These are phyloP conservation scores for Schrenkiella parvula DNA, from an alignment of 345 rosid genomes.

Conservation along the genomic window DNA sequence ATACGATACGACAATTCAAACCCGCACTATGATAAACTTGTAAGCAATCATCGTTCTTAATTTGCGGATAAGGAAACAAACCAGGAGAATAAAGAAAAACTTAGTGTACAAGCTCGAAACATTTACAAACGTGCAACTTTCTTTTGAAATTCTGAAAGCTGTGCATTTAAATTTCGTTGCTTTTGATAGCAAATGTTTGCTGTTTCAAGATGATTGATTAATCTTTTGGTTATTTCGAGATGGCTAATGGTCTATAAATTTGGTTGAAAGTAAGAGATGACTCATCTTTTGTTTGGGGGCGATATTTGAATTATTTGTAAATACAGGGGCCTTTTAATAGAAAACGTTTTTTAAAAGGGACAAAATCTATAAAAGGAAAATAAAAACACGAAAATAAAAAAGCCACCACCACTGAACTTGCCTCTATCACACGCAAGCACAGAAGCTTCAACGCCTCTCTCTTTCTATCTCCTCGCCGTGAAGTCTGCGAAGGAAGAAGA, in stretches of 20 bases:
- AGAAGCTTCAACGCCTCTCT: constrained; percentile 2
- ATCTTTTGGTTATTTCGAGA: not conserved
- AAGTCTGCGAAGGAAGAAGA: constrained; percentile 6
- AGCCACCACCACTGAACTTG: constrained; percentile 17
- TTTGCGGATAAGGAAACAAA: too few relatives aligned
- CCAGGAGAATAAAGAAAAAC: too few relatives aligned
- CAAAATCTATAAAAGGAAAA: not conserved
- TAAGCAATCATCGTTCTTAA: too few relatives aligned
- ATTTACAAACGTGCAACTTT: too few relatives aligned
- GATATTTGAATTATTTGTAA: not conserved
- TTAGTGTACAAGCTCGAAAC: too few relatives aligned
- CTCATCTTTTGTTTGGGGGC: too few relatives aligned
- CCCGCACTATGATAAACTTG: too few relatives aligned
- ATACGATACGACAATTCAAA: too few relatives aligned
- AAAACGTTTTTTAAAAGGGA: constrained; percentile 13
- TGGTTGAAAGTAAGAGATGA: too few relatives aligned
- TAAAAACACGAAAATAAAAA: constrained; percentile 1
- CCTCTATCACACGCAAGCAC: constrained; percentile 31
- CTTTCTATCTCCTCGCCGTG: constrained; percentile 27
- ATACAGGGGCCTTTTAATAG: constrained; percentile 2
- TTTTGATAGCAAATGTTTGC: not conserved
- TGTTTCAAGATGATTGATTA: not conserved
- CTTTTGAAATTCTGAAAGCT: not conserved
- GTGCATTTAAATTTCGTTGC: not conserved
- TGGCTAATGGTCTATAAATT: not conserved